Evolutionary conservation across 2,329 filamentous ascomycete genomes (phyloP), one percentile per base, ranked within the genome.

Genomic region (Camillea tinctor): DNA sequence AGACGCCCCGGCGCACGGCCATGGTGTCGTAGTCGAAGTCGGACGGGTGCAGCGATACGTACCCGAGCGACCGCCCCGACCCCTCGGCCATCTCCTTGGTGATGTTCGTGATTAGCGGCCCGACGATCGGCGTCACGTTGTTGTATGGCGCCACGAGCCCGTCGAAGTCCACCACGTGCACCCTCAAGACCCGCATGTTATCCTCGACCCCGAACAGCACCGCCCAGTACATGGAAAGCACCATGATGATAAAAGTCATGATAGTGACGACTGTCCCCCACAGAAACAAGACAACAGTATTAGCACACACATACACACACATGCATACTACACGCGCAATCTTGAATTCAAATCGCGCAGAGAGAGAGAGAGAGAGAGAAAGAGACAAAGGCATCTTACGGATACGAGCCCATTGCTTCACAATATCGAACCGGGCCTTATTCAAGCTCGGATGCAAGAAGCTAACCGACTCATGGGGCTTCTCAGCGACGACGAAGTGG

Each of bases 111-210:
- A 87, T 77, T 0, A 77, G 72, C 0, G 84, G 84, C 1, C 86
- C 86, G n/a, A 89, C 78, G 1, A 88, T 66, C 0, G 85, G 79
- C 19, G 76, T 69, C 17, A 76, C 75, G 3, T 75, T 73, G 40
- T 75, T 76, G 63, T 83, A 87, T 1, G 84, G 84, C 1, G 81
- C 75, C 2, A 78, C 69, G 52, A 79, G 77, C 3, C 81, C 82
- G 68, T 90, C 87, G 64, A 89, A 88, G 69, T 88, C 84, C 24
- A 89, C 86, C 1, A 88, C 80, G 61, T 83, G 81, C 8, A 89
- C 77, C 2, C 76, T 77, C 7, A 89, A 71, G 0, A 74, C 72
- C 2, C 73, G 74, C 19, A 82, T 72, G 56, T 83, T 85, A 51
- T 75, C 65, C 11, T 85, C 76, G 0, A 82, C 77, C 15, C 77